Percentiles rank a stretch among this genome's conserved stretches.
phyloP scores from a whole-genome alignment of 2,329 filamentous ascomycete genomes.

The Cadophora sp. region DNA sequence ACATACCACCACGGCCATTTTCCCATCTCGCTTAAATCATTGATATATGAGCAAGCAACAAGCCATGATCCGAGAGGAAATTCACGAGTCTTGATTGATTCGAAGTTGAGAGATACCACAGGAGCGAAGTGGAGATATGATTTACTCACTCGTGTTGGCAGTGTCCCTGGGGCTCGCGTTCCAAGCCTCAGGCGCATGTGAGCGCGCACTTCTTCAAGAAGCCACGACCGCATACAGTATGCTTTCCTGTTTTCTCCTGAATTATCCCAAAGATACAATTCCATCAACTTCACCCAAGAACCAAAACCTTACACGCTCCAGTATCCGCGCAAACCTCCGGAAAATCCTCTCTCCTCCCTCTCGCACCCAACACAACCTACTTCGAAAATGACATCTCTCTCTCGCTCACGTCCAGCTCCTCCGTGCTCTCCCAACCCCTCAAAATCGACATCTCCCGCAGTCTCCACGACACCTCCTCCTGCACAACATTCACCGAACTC shows the following conservation, averaged over 20 bases:
- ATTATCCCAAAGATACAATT: not conserved
- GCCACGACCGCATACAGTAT: slow-evolving; percentile 23
- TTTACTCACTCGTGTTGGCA: not conserved
- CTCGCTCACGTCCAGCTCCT: slow-evolving; percentile 7
- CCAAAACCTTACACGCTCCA: not conserved
- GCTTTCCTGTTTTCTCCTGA: not conserved
- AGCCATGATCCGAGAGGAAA: not conserved
- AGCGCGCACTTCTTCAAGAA: slow-evolving; percentile 21
- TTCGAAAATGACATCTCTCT: slow-evolving; percentile 20
- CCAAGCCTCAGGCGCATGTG: slow-evolving; percentile 20
- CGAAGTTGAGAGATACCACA: not conserved
- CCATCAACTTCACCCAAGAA: too few species aligned
- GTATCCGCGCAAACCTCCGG: slow-evolving; percentile 25
- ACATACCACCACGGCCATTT: not conserved
- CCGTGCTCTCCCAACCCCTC: slow-evolving; percentile 16
- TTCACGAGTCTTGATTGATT: not conserved
- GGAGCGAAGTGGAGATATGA: not conserved
- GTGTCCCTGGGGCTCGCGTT: slow-evolving; percentile 8
- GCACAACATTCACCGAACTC: slow-evolving; percentile 28
- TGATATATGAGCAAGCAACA: not conserved
- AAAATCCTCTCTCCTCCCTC: not conserved
- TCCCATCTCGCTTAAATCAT: not conserved
- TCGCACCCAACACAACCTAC: slow-evolving; percentile 19
- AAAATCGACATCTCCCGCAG: slow-evolving; percentile 29
- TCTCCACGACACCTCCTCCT: slow-evolving; percentile 24